phyloP scores from a whole-genome alignment of 139 green algal species.

The Micractinium conductrix region DNA sequence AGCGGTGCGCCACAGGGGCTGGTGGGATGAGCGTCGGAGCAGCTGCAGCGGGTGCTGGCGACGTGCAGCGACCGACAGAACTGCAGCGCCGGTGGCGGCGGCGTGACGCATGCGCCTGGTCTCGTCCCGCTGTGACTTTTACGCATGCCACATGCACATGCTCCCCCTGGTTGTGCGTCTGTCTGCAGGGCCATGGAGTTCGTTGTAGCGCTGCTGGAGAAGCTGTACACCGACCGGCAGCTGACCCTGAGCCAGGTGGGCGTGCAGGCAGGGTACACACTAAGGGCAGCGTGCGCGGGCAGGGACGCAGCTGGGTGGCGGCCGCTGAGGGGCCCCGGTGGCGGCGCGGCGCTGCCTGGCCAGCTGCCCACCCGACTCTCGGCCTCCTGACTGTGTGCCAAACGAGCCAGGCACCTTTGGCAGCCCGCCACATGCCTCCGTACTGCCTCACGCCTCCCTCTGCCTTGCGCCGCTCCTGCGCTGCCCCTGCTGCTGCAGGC shows the following conservation, averaged over 20 bases:
- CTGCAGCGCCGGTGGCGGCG: too few species aligned
- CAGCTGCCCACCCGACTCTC: background rate
- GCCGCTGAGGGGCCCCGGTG: too few species aligned
- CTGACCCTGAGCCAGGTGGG: conserved; percentile 37
- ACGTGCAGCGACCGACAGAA: background rate
- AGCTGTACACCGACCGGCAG: conserved; percentile 47
- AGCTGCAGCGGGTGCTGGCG: background rate
- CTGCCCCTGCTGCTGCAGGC: background rate
- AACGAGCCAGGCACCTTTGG: background rate
- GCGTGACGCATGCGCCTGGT: background rate
- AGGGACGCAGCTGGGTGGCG: too few species aligned
- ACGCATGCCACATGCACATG: background rate
- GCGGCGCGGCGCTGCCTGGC: too few species aligned
- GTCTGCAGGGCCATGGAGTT: conserved; percentile 78
- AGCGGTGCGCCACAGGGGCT: conserved; percentile 42
- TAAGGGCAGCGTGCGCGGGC: too few species aligned
- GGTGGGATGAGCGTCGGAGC: background rate
- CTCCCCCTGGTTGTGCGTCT: background rate
- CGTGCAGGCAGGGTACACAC: background rate
- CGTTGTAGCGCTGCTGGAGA: conserved; percentile 62
- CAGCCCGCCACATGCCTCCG: background rate
- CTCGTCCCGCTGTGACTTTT: background rate
- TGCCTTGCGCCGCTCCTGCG: background rate
- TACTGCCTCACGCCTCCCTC: background rate
- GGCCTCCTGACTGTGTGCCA: background rate